Evolutionary conservation across 257 asterid genomes (phyloP), one percentile per base, ranked within the genome.

Genomic region (Solanum pinnatisectum): DNA sequence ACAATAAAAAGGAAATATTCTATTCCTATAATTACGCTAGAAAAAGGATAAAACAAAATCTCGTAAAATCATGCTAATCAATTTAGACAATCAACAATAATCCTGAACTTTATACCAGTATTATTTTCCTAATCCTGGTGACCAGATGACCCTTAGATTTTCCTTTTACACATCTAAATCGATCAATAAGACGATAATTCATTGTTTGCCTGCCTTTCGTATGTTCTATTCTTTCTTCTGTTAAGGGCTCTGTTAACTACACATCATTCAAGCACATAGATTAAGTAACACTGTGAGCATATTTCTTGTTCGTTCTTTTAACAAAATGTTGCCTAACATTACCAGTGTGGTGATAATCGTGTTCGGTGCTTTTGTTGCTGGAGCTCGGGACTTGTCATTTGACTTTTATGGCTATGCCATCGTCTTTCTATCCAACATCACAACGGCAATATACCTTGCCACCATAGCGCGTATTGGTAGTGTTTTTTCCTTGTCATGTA

Each of bases 311-410:
- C 86, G 11, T 88, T 46, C 77, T 59, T 84, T 81, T 91, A 86
- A 89, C 90, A 82, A 81, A 90, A 88, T 79, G 73, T 77, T 89
- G 74, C 83, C 89, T 89, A 84, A 92, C 90, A 73, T 92, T 90
- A 52, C 73, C 98, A 96, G 98, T 93, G 99, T 96, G 91, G 92
- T 89, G 85, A 84, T 96, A 90, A 95, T 96, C 84, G 90, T 96
- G 79, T 84, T 95, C 32, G 98, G 99, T 92, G 98, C 99, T 85
- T 93, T 96, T 92, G 89, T 96, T 78, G 98, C 98, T 77, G 99
- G 99, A 90, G 92, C 98, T 36, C 95, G 96, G 86, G 99, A 96
- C 87, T 85, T 96, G 90, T 93, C 99, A 87, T 95, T 96, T 83
- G 98, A 96, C 90, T 84, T 87, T 42, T 91, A 94, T 73, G 96